phyloP scores from a whole-genome alignment of 2,329 filamentous ascomycete genomes.

The Rosellinia necatrix region DNA sequence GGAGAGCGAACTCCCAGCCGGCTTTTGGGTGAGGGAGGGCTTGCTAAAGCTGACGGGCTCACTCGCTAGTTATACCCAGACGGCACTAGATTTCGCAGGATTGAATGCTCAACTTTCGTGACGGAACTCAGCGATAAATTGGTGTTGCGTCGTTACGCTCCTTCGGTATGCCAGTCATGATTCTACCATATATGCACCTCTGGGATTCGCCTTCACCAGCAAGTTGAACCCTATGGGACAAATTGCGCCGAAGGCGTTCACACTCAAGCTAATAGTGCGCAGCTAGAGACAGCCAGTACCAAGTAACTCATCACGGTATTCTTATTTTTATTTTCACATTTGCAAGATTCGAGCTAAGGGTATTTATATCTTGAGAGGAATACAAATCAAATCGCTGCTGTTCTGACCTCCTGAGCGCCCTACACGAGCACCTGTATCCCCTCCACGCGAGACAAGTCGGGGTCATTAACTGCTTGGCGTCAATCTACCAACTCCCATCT shows the following conservation, averaged over 20 bases:
- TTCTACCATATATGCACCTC: no score
- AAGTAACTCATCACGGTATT: slow-evolving; percentile 17
- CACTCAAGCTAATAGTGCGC: slow-evolving; percentile 5
- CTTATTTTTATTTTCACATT: no score
- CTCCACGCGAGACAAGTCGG: slow-evolving; percentile 11
- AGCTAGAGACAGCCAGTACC: slow-evolving; percentile 5
- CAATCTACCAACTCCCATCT: slow-evolving; percentile 27
- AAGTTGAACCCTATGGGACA: slow-evolving; percentile 16
- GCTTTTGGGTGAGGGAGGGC: no score
- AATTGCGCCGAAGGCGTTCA: slow-evolving; percentile 11
- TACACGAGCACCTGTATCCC: slow-evolving; percentile 13
- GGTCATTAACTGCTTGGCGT: slow-evolving; percentile 25
- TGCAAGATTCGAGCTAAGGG: slow-evolving; percentile 7
- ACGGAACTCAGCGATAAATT: no score
- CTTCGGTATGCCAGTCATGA: slow-evolving; percentile 1
- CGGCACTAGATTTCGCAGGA: no score
- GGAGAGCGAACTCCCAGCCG: not conserved
- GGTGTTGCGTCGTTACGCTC: slow-evolving; percentile 8
- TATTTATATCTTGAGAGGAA: not conserved
- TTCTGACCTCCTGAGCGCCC: not conserved
- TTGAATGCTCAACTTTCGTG: no score
- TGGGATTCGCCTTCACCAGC: no score
- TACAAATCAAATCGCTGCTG: slow-evolving; percentile 7
- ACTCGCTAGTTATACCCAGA: no score
- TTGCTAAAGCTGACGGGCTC: no score